Evolutionary conservation across 306 rosid genomes (phyloP).

Genomic region (Vigna reflexopilosa): DNA sequence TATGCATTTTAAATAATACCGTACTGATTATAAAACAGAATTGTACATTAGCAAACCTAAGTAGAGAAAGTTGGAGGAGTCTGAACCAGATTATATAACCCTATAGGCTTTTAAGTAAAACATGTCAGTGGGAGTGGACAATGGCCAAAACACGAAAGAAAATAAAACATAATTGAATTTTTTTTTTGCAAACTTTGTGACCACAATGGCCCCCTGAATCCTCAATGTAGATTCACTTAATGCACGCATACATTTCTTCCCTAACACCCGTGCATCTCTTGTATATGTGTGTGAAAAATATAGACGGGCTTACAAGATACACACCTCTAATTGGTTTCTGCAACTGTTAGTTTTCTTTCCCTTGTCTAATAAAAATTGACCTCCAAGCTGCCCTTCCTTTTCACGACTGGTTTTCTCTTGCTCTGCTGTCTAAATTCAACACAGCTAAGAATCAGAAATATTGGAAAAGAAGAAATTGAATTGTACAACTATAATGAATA

Average conservation of each 20-base stretch:
- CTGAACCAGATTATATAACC: conserved; percentile 39
- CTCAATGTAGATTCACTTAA: conserved; percentile 20
- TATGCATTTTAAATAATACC: conserved; percentile 15
- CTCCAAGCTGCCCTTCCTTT: conserved; percentile 38
- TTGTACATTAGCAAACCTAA: conserved; percentile 10
- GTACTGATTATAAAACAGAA: background rate
- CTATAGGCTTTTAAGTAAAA: conserved; percentile 22
- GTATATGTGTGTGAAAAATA: conserved; percentile 19
- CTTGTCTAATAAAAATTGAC: conserved; percentile 28
- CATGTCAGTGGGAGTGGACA: background rate
- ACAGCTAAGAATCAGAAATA: conserved; percentile 44
- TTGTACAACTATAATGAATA: background rate
- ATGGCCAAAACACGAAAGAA: conserved; percentile 5
- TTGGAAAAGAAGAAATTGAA: conserved; percentile 33
- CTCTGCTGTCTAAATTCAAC: conserved; percentile 70
- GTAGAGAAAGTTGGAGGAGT: conserved; percentile 9
- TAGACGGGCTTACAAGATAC: conserved; percentile 31
- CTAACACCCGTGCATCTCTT: background rate
- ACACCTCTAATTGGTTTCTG: conserved; percentile 52
- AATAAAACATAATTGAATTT: background rate
- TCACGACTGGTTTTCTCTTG: conserved; percentile 64
- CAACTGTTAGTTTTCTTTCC: conserved; percentile 42
- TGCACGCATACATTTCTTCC: conserved; percentile 13
- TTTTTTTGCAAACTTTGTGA: conserved; percentile 3
- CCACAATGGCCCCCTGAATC: conserved; percentile 29